phyloP scores from a whole-genome alignment of 1,284 basidiomycete species.

The Microbotryum intermedium region DNA sequence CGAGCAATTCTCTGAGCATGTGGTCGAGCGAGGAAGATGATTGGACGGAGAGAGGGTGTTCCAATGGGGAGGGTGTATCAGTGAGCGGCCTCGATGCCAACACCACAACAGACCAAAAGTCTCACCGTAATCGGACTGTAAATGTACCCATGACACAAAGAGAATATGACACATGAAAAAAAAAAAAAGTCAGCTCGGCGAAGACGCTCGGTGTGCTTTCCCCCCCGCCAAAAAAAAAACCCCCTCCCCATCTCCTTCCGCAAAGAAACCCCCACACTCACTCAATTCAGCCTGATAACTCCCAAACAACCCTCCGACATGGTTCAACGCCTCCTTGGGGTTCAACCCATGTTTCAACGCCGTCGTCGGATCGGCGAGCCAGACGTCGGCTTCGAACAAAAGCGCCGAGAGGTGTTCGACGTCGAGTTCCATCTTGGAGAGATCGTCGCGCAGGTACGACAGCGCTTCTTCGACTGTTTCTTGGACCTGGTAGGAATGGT shows the following conservation, averaged over 20 bases:
- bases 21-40: not conserved
- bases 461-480: constrained; percentile 26
- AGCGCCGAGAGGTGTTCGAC: constrained; percentile 24
- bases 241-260: too few relatives aligned
- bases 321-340: constrained; percentile 22
- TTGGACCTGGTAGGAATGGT: constrained; percentile 26
- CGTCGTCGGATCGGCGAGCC: constrained; percentile 14
- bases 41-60: not conserved
- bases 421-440: constrained; percentile 24
- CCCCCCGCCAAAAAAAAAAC: too few relatives aligned
- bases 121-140: not conserved
- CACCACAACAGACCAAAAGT: too few relatives aligned
- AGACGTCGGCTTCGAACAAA: constrained; percentile 26
- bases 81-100: too few relatives aligned
- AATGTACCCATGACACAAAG: not conserved
- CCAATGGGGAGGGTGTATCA: not conserved
- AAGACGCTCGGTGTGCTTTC: not conserved
- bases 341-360: constrained; percentile 26
- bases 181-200: not conserved
- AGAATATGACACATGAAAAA: not conserved
- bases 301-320: constrained; percentile 20
- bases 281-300: constrained; percentile 28
- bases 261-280: too few relatives aligned
- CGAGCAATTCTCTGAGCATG: constrained; percentile 21
- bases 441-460: constrained; percentile 13